Percentiles rank a stretch among this genome's conserved stretches.
These are phyloP conservation scores for Elasticomyces elasticus DNA, from an alignment of 495 filamentous ascomycete genomes.

Conservation along the genomic window DNA sequence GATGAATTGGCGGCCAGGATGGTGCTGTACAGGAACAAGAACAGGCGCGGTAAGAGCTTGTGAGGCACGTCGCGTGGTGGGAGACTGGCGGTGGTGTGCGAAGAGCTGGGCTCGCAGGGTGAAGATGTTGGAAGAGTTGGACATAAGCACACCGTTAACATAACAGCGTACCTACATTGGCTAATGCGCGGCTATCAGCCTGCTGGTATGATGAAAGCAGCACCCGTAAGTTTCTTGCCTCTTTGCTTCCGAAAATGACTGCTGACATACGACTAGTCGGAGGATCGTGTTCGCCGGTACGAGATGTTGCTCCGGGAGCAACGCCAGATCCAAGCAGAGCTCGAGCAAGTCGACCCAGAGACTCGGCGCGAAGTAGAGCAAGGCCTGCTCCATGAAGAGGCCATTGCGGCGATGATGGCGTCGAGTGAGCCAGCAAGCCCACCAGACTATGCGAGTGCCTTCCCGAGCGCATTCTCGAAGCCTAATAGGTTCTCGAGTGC, in stretches of 20 bases:
- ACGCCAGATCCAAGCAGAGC: slow-evolving; percentile 73
- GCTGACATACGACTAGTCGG: slow-evolving; percentile 47
- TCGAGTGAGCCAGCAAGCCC: slow-evolving; percentile 93
- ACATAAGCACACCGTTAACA: neutral
- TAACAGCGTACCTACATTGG: neutral
- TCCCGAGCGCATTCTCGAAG: slow-evolving; percentile 29
- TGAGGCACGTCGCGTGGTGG: neutral
- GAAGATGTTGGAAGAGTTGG: neutral
- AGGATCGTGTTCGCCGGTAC: slow-evolving; percentile 83
- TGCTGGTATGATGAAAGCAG: neutral
- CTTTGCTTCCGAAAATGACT: neutral
- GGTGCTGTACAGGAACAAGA: neutral
- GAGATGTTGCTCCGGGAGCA: slow-evolving; percentile 78
- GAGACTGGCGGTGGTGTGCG: neutral
- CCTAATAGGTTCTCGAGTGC: slow-evolving; percentile 76
- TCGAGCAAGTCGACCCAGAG: slow-evolving; percentile 74
- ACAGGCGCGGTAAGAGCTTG: neutral
- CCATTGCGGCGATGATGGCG: slow-evolving; percentile 51
- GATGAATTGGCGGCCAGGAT: neutral
- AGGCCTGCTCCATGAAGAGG: slow-evolving; percentile 68
- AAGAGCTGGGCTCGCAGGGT: neutral
- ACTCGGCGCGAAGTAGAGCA: slow-evolving; percentile 71
- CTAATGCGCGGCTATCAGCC: neutral
- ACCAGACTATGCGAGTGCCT: slow-evolving; percentile 71
- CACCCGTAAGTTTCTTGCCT: neutral